Conservation (phyloP, 1,284 basidiomycete genomes). For the Kalmanozyma brasiliensis region DNA sequence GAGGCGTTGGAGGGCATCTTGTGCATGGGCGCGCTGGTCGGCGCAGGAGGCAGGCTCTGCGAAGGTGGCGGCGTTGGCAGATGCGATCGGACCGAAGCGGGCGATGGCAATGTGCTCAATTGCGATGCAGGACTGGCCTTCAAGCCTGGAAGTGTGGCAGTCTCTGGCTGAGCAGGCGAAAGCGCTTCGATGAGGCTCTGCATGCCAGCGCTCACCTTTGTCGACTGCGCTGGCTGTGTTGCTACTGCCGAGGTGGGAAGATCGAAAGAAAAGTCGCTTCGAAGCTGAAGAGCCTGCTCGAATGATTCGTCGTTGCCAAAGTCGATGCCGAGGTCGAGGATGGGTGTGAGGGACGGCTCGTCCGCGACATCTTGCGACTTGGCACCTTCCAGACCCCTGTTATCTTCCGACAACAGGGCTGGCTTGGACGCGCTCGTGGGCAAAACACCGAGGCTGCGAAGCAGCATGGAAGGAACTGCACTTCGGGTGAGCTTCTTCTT, state of each 20-base stretch:
- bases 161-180: conserved; percentile 30
- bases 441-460: conserved; percentile 47
- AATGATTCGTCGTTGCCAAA: conserved; percentile 37
- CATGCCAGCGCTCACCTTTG: conserved; percentile 27
- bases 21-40: conserved; percentile 25
- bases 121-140: conserved; percentile 18
- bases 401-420: conserved; percentile 4
- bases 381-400: conserved; percentile 11
- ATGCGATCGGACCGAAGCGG: conserved; percentile 17
- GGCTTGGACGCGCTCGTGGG: conserved; percentile 13
- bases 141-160: conserved; percentile 19
- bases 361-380: conserved; percentile 20
- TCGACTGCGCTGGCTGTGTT: not conserved
- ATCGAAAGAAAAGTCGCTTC: conserved; percentile 34
- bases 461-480: conserved; percentile 46
- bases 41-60: conserved; percentile 36
- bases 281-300: conserved; percentile 34
- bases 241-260: not conserved
- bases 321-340: conserved; percentile 50
- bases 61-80: conserved; percentile 42
- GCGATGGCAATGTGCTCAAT: conserved; percentile 4
- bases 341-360: conserved; percentile 45
- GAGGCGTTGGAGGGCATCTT: conserved; percentile 32
- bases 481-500: conserved; percentile 42
- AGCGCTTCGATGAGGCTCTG: conserved; percentile 29